phyloP scores from a whole-genome alignment of 306 rosid species.

The Malus asiatica region DNA sequence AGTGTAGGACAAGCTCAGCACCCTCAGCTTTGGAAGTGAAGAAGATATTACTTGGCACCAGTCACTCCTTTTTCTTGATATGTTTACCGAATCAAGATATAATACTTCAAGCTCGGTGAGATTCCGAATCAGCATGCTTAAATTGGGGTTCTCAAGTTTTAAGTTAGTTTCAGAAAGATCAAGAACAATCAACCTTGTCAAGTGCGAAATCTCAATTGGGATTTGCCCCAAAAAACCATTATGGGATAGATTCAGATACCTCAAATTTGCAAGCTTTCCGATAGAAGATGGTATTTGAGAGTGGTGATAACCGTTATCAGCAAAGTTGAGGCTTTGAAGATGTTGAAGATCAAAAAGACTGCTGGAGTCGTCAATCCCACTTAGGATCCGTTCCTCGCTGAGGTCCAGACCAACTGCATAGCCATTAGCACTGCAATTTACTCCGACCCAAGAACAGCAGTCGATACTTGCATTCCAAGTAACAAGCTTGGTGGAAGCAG shows the following conservation, averaged over 20 bases:
- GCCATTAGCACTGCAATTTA: neutral
- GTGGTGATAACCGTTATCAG: neutral
- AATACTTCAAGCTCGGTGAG: neutral
- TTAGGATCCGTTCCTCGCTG: neutral
- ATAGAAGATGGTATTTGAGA: neutral
- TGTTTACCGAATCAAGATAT: neutral
- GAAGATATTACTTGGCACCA: neutral
- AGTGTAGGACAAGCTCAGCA: neutral
- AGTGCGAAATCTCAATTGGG: neutral
- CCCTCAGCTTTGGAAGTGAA: neutral
- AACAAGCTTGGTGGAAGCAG: neutral
- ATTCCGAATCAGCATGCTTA: neutral
- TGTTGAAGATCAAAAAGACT: neutral
- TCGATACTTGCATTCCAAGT: neutral
- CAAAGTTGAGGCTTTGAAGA: constrained; percentile 24
- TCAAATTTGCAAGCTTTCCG: neutral
- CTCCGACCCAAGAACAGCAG: neutral
- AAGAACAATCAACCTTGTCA: neutral
- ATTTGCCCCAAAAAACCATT: neutral
- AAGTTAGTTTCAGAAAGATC: neutral
- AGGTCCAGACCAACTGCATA: neutral
- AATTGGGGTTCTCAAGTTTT: neutral
- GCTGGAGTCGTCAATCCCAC: neutral
- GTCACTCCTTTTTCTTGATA: neutral
- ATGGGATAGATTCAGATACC: neutral